These are phyloP conservation scores for Fraxinus greggii DNA, from an alignment of 305 asterid species.

Conservation along the genomic window DNA sequence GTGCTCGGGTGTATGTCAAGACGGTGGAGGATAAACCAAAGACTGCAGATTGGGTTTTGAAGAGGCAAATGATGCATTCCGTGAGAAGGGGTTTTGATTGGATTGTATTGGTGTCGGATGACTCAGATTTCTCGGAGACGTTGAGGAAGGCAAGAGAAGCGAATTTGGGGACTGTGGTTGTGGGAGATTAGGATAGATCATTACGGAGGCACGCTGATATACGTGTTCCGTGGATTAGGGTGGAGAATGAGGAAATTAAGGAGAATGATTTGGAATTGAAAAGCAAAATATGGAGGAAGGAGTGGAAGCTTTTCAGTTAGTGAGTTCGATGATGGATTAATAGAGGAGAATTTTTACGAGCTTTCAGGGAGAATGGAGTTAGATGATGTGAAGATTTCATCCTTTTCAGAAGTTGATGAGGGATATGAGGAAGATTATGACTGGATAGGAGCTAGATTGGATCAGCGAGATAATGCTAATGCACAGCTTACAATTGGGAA, in stretches of 20 bases:
- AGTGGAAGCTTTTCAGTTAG: conserved; percentile 42
- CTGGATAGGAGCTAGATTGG: conserved; percentile 30
- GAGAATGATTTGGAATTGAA: conserved; percentile 63
- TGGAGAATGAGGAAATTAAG: conserved; percentile 75
- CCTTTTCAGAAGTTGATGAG: conserved; percentile 76
- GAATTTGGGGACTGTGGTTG: conserved; percentile 84
- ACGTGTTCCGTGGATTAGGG: conserved; percentile 77
- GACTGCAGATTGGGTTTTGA: conserved; percentile 93
- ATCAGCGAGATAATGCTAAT: conserved; percentile 12
- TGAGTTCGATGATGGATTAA: conserved; percentile 39
- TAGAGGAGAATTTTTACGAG: conserved; percentile 41
- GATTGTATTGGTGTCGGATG: conserved; percentile 82
- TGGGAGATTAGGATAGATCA: conserved; percentile 72
- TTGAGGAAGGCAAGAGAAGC: conserved; percentile 75
- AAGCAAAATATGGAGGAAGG: conserved; percentile 41
- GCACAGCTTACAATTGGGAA: conserved; percentile 10
- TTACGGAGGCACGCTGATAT: conserved; percentile 78
- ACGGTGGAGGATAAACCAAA: conserved; percentile 91
- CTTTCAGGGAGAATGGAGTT: conserved; percentile 33
- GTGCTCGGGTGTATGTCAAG: conserved; percentile 86
- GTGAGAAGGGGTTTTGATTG: conserved; percentile 87
- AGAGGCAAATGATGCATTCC: conserved; percentile 86
- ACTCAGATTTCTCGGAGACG: conserved; percentile 81
- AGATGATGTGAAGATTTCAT: conserved; percentile 43
- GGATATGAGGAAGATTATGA: conserved; percentile 42